phyloP scores from a whole-genome alignment of 495 filamentous ascomycete species.

The Immersiella caudata region DNA sequence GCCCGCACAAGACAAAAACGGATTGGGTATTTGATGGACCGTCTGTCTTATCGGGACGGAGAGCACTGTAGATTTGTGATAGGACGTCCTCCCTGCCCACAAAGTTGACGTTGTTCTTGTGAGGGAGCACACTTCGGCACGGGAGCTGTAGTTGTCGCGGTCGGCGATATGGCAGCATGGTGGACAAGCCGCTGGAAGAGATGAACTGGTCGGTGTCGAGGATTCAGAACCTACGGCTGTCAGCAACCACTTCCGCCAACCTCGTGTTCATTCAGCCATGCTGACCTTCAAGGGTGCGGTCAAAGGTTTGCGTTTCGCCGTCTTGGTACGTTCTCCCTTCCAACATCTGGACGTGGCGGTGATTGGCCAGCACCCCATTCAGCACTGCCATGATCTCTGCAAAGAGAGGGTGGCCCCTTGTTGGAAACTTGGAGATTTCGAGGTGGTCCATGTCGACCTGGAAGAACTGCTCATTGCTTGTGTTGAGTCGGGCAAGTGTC shows the following conservation, averaged over 20 bases:
- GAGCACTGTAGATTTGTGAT: background rate
- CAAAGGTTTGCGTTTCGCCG: background rate
- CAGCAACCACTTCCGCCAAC: too few species aligned
- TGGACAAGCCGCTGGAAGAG: too few species aligned
- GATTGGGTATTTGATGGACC: background rate
- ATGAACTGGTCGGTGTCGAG: too few species aligned
- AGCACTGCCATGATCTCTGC: background rate
- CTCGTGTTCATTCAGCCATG: too few species aligned
- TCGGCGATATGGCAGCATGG: background rate
- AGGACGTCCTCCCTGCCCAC: background rate
- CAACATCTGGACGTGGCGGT: background rate
- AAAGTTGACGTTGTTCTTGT: conserved; percentile 9
- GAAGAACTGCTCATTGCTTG: conserved; percentile 1
- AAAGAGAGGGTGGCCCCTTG: background rate
- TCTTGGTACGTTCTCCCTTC: background rate
- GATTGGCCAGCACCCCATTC: background rate
- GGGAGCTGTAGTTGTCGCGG: background rate
- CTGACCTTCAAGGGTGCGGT: too few species aligned
- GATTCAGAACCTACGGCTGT: too few species aligned
- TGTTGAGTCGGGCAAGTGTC: background rate
- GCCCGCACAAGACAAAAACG: conserved; percentile 2
- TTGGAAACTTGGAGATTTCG: conserved; percentile 11
- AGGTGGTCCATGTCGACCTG: conserved; percentile 7
- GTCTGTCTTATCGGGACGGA: background rate
- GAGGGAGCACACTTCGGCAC: background rate